These are phyloP conservation scores for Talaromyces sp. DNA, from an alignment of 2,329 filamentous ascomycete genomes.

Conservation along the genomic window DNA sequence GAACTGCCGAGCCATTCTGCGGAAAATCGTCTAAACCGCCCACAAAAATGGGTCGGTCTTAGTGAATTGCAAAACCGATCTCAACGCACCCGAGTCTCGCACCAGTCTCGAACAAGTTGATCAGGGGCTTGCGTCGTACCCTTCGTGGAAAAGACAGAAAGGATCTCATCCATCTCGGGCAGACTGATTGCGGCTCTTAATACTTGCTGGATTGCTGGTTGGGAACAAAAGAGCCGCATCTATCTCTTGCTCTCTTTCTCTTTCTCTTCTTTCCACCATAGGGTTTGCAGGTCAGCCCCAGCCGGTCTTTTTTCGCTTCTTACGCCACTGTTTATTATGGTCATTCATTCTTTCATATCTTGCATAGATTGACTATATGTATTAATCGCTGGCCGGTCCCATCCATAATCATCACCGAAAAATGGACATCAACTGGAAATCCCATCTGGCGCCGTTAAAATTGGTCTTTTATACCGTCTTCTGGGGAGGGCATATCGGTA, in stretches of 20 bases:
- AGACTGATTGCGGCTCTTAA: background rate
- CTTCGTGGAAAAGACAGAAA: background rate
- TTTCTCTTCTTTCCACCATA: background rate
- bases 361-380: slow-evolving; percentile 1
- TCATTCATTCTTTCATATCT: background rate
- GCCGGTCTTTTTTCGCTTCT: slow-evolving; percentile 1
- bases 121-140: slow-evolving; percentile 3
- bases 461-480: slow-evolving; percentile 75
- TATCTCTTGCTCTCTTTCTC: background rate
- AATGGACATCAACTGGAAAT: slow-evolving; percentile 38
- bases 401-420: background rate
- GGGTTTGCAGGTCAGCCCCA: slow-evolving; percentile 8
- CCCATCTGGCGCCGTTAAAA: slow-evolving; percentile 66
- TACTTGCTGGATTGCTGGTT: background rate
- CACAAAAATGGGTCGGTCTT: slow-evolving; percentile 1
- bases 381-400: slow-evolving; percentile 20
- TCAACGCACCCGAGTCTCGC: slow-evolving; percentile 2
- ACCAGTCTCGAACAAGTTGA: background rate
- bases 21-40: background rate
- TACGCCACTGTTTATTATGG: background rate
- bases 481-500: slow-evolving; percentile 68
- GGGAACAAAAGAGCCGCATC: background rate
- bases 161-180: background rate
- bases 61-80: background rate
- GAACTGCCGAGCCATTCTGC: background rate